These are phyloP conservation scores for Luffa acutangula DNA, from an alignment of 306 rosid species.

Conservation along the genomic window DNA sequence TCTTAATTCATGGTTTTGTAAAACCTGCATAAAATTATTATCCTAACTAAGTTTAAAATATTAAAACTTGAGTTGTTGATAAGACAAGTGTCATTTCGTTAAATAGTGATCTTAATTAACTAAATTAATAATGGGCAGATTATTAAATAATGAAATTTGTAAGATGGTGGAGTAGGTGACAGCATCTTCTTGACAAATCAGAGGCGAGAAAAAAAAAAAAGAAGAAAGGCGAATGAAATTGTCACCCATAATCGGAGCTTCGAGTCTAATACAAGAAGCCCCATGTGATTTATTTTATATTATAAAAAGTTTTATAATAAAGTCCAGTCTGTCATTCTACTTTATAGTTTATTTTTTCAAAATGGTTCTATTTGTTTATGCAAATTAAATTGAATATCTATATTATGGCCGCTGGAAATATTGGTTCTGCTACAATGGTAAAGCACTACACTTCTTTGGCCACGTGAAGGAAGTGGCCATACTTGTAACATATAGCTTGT, in stretches of 20 bases:
- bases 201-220: neutral
- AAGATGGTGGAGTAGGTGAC: slow-evolving; percentile 12
- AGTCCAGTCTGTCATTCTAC: slow-evolving; percentile 10
- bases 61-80: neutral
- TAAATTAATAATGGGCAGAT: neutral
- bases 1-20: neutral
- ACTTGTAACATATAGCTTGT: too few species aligned
- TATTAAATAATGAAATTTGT: neutral
- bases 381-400: neutral
- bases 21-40: neutral
- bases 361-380: neutral
- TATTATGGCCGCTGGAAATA: neutral
- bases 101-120: neutral
- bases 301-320: neutral
- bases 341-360: neutral
- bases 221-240: neutral
- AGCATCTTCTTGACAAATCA: slow-evolving; percentile 3
- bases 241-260: neutral
- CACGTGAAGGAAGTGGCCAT: too few species aligned
- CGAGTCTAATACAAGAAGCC: neutral
- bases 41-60: neutral
- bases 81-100: neutral
- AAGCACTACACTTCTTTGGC: neutral
- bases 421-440: neutral
- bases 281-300: slow-evolving; percentile 8